Conservation (phyloP, 768 basidiomycete species). For the Lactifluus hygrophoroides region DNA sequence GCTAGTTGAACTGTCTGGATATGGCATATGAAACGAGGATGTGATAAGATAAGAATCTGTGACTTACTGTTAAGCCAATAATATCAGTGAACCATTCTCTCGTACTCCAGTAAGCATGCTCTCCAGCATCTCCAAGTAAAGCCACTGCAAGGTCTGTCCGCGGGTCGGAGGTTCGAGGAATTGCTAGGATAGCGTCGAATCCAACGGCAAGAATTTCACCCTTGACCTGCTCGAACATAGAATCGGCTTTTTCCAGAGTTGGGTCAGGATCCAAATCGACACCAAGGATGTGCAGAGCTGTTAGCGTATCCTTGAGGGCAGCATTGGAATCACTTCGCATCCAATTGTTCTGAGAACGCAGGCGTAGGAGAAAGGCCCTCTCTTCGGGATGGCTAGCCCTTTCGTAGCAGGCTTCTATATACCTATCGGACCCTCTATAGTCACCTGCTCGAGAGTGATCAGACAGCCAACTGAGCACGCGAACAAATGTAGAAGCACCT, state of each 20-base stretch:
- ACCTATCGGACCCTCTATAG: slow-evolving; percentile 41
- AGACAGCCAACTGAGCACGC: not conserved
- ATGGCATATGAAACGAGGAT: not conserved
- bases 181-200: slow-evolving; percentile 55
- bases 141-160: slow-evolving; percentile 55
- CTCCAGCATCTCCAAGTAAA: slow-evolving; percentile 62
- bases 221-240: slow-evolving; percentile 63
- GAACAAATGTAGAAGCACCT: slow-evolving; percentile 29
- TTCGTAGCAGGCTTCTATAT: slow-evolving; percentile 46
- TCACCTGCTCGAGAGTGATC: slow-evolving; percentile 35
- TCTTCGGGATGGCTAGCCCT: slow-evolving; percentile 45
- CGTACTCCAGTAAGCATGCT: slow-evolving; percentile 64
- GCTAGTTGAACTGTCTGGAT: slow-evolving; percentile 55
- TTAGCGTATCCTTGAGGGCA: slow-evolving; percentile 49
- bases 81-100: slow-evolving; percentile 48
- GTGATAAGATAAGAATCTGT: not conserved
- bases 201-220: slow-evolving; percentile 63
- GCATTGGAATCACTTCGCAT: slow-evolving; percentile 46
- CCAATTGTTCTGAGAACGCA: slow-evolving; percentile 59
- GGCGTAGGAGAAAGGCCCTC: slow-evolving; percentile 45
- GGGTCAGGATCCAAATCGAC: slow-evolving; percentile 51
- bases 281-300: slow-evolving; percentile 52
- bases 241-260: slow-evolving; percentile 44
- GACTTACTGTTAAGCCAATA: slow-evolving; percentile 52
- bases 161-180: slow-evolving; percentile 52